Evolutionary conservation across 1,284 basidiomycete species (phyloP), one percentile per base, ranked within the genome.

Genomic region (Austroboletus novae-zelandiae): DNA sequence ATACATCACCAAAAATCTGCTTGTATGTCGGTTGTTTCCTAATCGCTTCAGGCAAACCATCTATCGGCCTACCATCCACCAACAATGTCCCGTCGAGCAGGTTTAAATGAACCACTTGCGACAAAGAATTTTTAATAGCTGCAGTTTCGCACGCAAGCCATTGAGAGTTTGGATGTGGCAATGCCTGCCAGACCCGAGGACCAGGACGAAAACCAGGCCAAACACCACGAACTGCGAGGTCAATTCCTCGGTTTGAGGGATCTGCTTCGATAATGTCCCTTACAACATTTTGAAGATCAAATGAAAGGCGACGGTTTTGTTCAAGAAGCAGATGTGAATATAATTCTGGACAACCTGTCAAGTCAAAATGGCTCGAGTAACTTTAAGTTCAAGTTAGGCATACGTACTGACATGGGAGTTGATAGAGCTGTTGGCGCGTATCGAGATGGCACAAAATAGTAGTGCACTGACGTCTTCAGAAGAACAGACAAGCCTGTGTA

Each of bases 31-130:
- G 39, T 55, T 78, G 69, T 0, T 29, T 36, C 1, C 65, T 35
- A 35, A 77, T 73, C 0, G 57, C 50, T 1, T 36, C 43, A 0
- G 77, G 74, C 10, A 80, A 61, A 25, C 69, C 66, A 9, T 71
- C 69, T 5, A 76, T 46, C 1, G 71, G 65, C 41, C 67, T 67
- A 0, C 74, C 78, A n/a, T 36, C 35, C 35, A 36, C 35, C 35
- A 36, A 36, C 8, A 36, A 17, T 8, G 35, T n/a, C 17, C 17
- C 35, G 18, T 36, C 35, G 4, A 36, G 35, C 35, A 36, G 17
- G 13, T 43, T 43, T 13, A 43, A 10, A 43, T 43, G 41, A 4
- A 43, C 17, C 1, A 9, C 31, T 31, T 43, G 41, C 7, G 41
- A 32, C 11, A 25, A 25, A 25, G 4, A 25, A 6, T 25, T 25